These are phyloP conservation scores for Corynascus novoguineensis DNA, from an alignment of 495 filamentous ascomycete species.

Conservation along the genomic window DNA sequence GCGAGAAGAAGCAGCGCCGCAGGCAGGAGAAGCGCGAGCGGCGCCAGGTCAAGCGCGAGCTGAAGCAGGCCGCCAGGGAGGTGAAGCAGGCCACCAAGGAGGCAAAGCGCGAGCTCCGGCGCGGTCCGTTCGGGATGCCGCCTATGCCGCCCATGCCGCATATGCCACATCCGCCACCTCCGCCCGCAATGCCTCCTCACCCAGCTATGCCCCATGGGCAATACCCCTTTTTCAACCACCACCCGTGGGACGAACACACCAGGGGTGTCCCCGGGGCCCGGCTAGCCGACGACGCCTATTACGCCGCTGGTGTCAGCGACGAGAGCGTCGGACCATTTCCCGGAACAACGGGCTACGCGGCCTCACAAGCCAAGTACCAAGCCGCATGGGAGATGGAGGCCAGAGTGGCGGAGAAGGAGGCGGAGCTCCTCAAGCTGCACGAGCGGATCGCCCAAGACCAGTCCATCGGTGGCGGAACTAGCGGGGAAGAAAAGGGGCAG, in stretches of 20 bases:
- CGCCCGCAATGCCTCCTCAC: not conserved
- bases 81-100: slow-evolving; percentile 22
- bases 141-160: not conserved
- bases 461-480: not conserved
- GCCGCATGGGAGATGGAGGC: slow-evolving; percentile 28
- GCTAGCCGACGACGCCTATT: slow-evolving; percentile 15
- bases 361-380: slow-evolving; percentile 27
- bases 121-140: not conserved
- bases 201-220: not conserved
- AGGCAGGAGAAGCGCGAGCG: slow-evolving; percentile 22
- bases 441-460: slow-evolving; percentile 16
- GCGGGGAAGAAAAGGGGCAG: not conserved
- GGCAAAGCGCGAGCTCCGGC: slow-evolving; percentile 10
- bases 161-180: not conserved
- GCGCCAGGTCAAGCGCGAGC: slow-evolving; percentile 8
- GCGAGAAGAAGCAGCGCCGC: slow-evolving; percentile 24
- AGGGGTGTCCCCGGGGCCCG: slow-evolving; percentile 20
- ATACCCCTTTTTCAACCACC: not conserved
- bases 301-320: not conserved
- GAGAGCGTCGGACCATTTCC: not conserved
- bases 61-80: slow-evolving; percentile 23
- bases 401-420: slow-evolving; percentile 23
- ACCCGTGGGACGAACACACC: not conserved
- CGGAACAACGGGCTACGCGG: not conserved
- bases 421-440: slow-evolving; percentile 18